A percentile compares a stretch with the other conserved stretches of the same genome.
Conservation (phyloP, 2,329 filamentous ascomycete species). For the Botryotinia convoluta region DNA sequence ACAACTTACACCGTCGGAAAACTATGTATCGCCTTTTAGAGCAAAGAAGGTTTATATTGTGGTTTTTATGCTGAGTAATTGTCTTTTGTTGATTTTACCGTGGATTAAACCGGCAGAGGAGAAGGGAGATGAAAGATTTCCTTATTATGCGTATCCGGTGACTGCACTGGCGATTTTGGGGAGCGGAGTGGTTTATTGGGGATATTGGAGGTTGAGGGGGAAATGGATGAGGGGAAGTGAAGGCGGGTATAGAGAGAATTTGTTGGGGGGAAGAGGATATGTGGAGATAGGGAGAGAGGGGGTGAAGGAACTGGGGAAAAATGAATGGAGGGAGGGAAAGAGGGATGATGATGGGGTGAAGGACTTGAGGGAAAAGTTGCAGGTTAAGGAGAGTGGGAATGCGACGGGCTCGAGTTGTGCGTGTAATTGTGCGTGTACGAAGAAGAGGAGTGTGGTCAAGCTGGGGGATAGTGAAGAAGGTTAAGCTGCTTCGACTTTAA, state of each 20-base stretch:
- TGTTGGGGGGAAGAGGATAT: background rate
- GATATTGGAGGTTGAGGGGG: background rate
- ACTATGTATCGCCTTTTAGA: background rate
- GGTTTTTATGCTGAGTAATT: background rate
- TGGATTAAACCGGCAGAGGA: background rate
- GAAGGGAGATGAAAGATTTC: background rate
- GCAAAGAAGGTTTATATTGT: background rate
- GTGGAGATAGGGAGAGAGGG: background rate
- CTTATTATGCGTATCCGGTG: background rate
- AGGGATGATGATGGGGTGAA: accelerated
- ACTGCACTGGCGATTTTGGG: background rate
- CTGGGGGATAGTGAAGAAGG: background rate
- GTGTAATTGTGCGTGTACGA: background rate
- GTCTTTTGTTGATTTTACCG: background rate
- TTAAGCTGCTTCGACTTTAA: background rate
- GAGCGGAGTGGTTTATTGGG: background rate
- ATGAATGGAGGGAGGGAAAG: background rate
- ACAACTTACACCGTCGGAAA: background rate
- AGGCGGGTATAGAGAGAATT: background rate
- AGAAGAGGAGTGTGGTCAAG: background rate
- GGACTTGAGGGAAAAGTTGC: accelerated
- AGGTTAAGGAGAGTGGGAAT: background rate
- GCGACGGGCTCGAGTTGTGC: background rate
- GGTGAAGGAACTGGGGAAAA: background rate
- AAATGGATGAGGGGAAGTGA: background rate